Conservation (phyloP, 345 rosid species). For the Rubroshorea leprosula region DNA sequence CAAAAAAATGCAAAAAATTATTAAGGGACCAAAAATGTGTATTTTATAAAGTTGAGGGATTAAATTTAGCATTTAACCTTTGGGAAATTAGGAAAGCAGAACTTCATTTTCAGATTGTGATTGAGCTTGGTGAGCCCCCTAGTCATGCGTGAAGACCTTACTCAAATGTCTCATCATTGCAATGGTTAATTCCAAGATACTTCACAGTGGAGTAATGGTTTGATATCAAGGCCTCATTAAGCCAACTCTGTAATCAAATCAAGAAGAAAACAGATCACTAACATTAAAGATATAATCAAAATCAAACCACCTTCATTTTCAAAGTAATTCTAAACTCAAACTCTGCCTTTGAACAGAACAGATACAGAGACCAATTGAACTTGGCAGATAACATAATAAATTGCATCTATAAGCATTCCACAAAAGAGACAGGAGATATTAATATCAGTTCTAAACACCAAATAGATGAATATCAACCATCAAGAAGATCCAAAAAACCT, state of each 20-base stretch:
- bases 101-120: neutral
- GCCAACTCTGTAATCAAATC: neutral
- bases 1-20: neutral
- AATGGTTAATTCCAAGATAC: no score
- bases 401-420: neutral
- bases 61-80: neutral
- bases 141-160: slow-evolving; percentile 5
- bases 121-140: neutral
- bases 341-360: neutral
- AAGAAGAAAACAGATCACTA: neutral
- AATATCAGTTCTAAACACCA: neutral
- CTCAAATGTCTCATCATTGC: no score
- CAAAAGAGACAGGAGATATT: neutral
- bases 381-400: neutral
- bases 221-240: neutral
- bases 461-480: neutral
- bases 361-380: neutral
- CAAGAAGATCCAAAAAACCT: neutral
- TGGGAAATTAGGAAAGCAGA: neutral
- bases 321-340: no score
- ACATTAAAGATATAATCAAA: neutral
- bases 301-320: neutral
- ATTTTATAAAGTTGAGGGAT: neutral
- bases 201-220: no score
- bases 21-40: neutral